phyloP scores from a whole-genome alignment of 176 grass and related monocot genomes.

The Paspalum vaginatum region DNA sequence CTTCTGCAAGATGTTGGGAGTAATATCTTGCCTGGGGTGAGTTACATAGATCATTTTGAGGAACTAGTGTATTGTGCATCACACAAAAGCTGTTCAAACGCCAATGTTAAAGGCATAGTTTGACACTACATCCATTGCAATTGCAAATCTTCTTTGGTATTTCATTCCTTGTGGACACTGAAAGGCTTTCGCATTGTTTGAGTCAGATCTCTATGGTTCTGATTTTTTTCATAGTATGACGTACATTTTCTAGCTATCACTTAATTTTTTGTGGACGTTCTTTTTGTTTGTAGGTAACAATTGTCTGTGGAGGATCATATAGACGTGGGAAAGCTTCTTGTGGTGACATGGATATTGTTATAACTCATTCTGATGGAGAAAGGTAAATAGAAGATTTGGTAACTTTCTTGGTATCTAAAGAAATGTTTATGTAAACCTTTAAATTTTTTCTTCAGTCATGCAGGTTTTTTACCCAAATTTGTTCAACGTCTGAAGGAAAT shows the following conservation, averaged over 20 bases:
- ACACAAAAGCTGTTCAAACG: slow-evolving; percentile 10
- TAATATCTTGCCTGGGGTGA: slow-evolving; percentile 80
- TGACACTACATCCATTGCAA: neutral
- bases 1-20: slow-evolving; percentile 74
- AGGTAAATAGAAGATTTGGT: slow-evolving; percentile 56
- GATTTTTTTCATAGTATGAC: neutral
- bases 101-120: slow-evolving; percentile 22
- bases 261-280: slow-evolving; percentile 3
- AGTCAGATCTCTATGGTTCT: slow-evolving; percentile 8
- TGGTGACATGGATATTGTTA: slow-evolving; percentile 90
- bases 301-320: slow-evolving; percentile 97
- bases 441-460: slow-evolving; percentile 55
- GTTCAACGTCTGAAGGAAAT: slow-evolving; percentile 78
- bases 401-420: neutral
- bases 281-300: slow-evolving; percentile 64
- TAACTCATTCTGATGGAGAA: slow-evolving; percentile 88
- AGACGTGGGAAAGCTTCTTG: slow-evolving; percentile 96
- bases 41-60: slow-evolving; percentile 33
- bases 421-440: neutral
- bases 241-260: neutral
- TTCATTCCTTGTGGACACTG: neutral
- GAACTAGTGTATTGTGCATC: slow-evolving; percentile 11
- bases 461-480: slow-evolving; percentile 82
- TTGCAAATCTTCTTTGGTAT: slow-evolving; percentile 15
- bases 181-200: neutral